Percentiles rank a stretch among this genome's conserved stretches.
These are phyloP conservation scores for Fraxinus nigra DNA, from an alignment of 305 asterid species.

Conservation along the genomic window DNA sequence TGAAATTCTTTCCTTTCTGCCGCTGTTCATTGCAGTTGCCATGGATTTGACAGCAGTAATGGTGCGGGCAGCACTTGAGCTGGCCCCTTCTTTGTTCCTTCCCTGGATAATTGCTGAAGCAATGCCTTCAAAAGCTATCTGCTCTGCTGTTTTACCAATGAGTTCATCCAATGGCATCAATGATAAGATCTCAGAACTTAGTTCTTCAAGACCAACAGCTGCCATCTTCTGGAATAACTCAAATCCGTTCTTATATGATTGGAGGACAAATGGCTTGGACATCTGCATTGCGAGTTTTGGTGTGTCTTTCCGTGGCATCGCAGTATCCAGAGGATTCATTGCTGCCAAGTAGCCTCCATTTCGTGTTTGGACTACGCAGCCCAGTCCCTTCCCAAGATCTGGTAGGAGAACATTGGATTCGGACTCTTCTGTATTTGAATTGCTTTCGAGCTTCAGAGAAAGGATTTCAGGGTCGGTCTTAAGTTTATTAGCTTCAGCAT, in stretches of 20 bases:
- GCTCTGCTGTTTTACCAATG: slow-evolving; percentile 80
- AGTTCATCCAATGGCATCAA: slow-evolving; percentile 84
- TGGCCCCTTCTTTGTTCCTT: slow-evolving; percentile 72
- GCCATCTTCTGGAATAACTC: slow-evolving; percentile 77
- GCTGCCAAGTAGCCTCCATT: slow-evolving; percentile 85
- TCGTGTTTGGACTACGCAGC: slow-evolving; percentile 78
- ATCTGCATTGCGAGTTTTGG: slow-evolving; percentile 87
- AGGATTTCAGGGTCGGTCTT: slow-evolving; percentile 18
- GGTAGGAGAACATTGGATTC: slow-evolving; percentile 48
- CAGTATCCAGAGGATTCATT: slow-evolving; percentile 59
- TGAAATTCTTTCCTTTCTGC: slow-evolving; percentile 59
- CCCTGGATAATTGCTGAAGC: slow-evolving; percentile 83
- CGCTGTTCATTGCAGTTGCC: slow-evolving; percentile 55
- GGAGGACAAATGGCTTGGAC: slow-evolving; percentile 62
- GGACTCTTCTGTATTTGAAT: slow-evolving; percentile 25
- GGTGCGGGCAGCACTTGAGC: slow-evolving; percentile 78
- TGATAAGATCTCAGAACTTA: slow-evolving; percentile 53
- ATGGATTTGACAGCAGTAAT: slow-evolving; percentile 65
- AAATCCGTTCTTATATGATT: slow-evolving; percentile 46
- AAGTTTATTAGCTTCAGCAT: slow-evolving; percentile 27
- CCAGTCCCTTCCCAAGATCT: slow-evolving; percentile 85
- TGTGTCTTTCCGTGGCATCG: slow-evolving; percentile 43
- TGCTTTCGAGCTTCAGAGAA: slow-evolving; percentile 23
- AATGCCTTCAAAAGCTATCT: slow-evolving; percentile 91
- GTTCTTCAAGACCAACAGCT: slow-evolving; percentile 55